Evolutionary conservation across 1,284 basidiomycete genomes (phyloP), one percentile per base, ranked within the genome.

Genomic region (Ganoderma sinense): DNA sequence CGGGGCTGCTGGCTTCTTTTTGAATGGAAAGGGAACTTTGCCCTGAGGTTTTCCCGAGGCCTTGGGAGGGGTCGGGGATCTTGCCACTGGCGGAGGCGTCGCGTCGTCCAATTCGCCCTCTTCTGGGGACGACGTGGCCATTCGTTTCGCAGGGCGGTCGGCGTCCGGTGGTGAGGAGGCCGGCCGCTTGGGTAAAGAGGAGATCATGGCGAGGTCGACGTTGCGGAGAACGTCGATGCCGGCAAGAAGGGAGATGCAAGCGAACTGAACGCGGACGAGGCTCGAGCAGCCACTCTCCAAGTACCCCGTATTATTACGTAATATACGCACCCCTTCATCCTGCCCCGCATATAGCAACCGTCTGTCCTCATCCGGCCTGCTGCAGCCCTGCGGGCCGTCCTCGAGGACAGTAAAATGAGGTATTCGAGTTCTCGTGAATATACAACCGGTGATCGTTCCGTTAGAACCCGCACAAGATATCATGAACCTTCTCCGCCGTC

Each of bases 91-190:
- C 23, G 80, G 71, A 7, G 77, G 77, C 3, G 75, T 76, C 43
- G 76, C 77, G 75, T 87, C 86, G 75, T 93, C 91, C 65, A 94
- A 81, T 76, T 94, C 93, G 63, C 92, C 92, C 77, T 94, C 93
- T 79, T 94, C 92, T 64, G 91, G 92, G 0, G 92, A 90, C 1
- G 84, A 86, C 2, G 88, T 86, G 10, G 84, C 84, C 26, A 79
- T 83, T 53, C 91, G 84, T 76, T 93, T 94, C 10, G 79, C 53
- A 5, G 87, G 84, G 60, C 89, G 84, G 51, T 80, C 78, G 71
- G 82, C 80, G 2, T 82, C 79, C 56, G 86, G 84, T 13, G 88
- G 87, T 61, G 79, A 77, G 45, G 88, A 88, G 31, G 89, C 88
- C 65, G 81, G 81, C 69, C 91, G 85, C 80, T 93, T 93, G 51